These are phyloP conservation scores for Strigomonas culicis DNA, from an alignment of 208 protist genomes.

Conservation along the genomic window DNA sequence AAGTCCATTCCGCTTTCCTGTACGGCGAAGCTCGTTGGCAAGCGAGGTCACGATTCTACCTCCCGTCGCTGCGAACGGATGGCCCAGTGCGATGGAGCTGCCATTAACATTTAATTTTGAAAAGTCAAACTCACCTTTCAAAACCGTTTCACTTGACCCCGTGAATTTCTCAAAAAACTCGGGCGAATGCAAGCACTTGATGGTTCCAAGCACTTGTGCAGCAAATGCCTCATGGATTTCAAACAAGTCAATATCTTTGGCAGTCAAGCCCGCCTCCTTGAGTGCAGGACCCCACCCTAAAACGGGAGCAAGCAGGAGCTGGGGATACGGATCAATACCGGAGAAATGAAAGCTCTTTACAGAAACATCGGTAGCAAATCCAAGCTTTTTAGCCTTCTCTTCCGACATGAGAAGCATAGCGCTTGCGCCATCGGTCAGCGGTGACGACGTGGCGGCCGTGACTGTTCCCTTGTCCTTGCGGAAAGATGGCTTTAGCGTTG, in stretches of 20 bases:
- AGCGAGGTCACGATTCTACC: constrained; percentile 74
- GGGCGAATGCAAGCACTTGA: constrained; percentile 57
- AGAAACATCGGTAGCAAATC: constrained; percentile 66
- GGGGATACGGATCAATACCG: constrained; percentile 83
- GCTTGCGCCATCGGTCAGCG: constrained; percentile 78
- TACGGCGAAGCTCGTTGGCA: constrained; percentile 75
- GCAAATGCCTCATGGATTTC: constrained; percentile 91
- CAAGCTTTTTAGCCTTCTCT: constrained; percentile 68
- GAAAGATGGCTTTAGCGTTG: constrained; percentile 67
- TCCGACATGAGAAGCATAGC: constrained; percentile 86
- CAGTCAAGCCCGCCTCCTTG: constrained; percentile 57
- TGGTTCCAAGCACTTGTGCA: constrained; percentile 79
- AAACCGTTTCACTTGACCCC: constrained; percentile 23
- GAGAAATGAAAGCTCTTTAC: constrained; percentile 70
- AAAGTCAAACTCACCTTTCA: constrained; percentile 48
- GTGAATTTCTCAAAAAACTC: constrained; percentile 73
- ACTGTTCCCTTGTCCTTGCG: constrained; percentile 75
- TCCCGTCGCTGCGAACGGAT: constrained; percentile 87
- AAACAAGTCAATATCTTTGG: constrained; percentile 82
- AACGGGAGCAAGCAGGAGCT: constrained; percentile 82
- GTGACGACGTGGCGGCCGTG: constrained; percentile 71
- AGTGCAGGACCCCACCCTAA: constrained; percentile 70
- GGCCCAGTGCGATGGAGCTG: constrained; percentile 74
- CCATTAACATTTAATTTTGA: constrained; percentile 83
- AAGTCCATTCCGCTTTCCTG: constrained; percentile 68